Base-by-base conservation (phyloP, 345 rosid species). In the Syzygium aqueum region DNA sequence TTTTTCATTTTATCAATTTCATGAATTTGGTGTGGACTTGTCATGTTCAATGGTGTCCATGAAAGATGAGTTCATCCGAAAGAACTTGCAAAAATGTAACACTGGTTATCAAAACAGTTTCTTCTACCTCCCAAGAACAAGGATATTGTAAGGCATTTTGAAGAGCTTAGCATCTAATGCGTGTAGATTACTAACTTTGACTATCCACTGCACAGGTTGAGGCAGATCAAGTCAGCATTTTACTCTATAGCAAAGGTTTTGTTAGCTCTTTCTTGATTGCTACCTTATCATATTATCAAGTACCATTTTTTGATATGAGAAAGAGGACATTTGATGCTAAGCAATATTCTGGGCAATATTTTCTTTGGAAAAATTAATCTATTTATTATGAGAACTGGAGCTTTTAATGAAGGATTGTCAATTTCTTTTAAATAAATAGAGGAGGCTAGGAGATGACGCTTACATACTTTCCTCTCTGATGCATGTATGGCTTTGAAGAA, bases 211-310 rank as follows among this genome's bases (percentile, higher is more conserved):
- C 87, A 73, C 94, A 97, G 98, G 93, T 93, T 95, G 91, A 91
- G 92, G 90, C 96, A 97, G 93, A 97, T 97, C 93, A 96, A 97
- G 88, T 97, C 99, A 90, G 94, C 98, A 84, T 97, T 97, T 91
- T 96, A 97, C 90, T 94, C 98, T 37, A 85, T 97, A 87, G 13
- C 96, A 12, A 97, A 95, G 98, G 98, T 94, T 13, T 85, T 84
- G 10, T 23, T 82, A 43, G 15, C 3, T 53, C 50, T 27, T 84
- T 84, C 61, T 65, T 73, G 13, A 73, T 73, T 52, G 61, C 54
- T 50, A 9, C 37, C 59, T 84, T 11, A 33, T 37, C 3, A 37
- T 73, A 73, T 84, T 1, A 84, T 37, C 46, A 53, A 52, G 43
- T 52, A 84, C 54, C 54, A 30, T 13, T n/a, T 40, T 28, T 84